These are phyloP conservation scores for Sporothrix pallida DNA, from an alignment of 2,329 filamentous ascomycete genomes.

Conservation along the genomic window DNA sequence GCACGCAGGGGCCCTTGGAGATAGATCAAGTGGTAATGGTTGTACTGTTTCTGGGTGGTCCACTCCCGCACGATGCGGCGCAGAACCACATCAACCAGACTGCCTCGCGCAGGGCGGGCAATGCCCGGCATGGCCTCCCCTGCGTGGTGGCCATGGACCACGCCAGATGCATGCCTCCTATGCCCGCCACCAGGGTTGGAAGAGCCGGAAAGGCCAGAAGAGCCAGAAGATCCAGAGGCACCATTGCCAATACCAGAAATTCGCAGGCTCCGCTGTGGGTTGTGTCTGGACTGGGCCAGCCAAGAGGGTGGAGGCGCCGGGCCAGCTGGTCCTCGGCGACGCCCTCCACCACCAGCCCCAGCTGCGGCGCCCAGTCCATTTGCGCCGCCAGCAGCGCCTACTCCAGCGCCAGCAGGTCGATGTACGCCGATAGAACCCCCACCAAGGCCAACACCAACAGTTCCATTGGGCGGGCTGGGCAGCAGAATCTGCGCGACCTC, in stretches of 20 bases:
- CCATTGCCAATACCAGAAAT: neutral
- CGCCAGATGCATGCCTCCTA: neutral
- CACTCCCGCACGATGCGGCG: constrained; percentile 60
- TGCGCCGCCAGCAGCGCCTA: constrained; percentile 1
- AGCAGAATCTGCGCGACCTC: constrained; percentile 61
- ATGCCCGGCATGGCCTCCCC: constrained; percentile 51
- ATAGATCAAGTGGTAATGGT: constrained; percentile 62
- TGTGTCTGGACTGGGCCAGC: constrained; percentile 48
- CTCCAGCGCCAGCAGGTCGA: neutral
- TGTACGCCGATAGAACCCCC: neutral
- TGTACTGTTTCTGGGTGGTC: constrained; percentile 61
- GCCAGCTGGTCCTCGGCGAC: constrained; percentile 59
- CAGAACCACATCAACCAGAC: constrained; percentile 59
- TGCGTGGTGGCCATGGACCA: neutral
- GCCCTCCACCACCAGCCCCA: neutral
- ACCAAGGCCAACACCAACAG: neutral
- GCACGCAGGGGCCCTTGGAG: constrained; percentile 60
- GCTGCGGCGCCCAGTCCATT: neutral
- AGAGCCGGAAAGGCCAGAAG: no score
- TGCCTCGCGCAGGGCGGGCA: constrained; percentile 52
- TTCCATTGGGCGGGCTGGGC: constrained; percentile 4
- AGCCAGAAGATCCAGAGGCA: no score
- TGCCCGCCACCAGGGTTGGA: neutral
- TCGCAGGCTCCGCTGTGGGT: neutral
- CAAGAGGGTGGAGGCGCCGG: constrained; percentile 66